Conservation (phyloP, 2,329 filamentous ascomycete species). For the Aspergillus uvarum region DNA sequence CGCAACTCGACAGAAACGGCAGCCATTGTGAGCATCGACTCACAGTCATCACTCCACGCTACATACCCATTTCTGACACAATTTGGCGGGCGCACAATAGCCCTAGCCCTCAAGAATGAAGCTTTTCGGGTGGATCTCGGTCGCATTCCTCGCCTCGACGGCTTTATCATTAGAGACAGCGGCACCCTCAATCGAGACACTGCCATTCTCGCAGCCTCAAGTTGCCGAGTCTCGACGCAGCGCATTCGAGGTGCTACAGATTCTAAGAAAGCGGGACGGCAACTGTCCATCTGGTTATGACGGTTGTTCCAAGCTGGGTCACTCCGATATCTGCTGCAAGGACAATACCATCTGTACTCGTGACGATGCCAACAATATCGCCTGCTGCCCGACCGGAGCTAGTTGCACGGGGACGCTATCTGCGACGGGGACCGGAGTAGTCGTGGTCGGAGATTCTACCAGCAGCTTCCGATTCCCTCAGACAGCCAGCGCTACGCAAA, state of each 20-base stretch:
- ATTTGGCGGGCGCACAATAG: constrained; percentile 14
- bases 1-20: background rate
- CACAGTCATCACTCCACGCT: background rate
- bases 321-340: constrained; percentile 57
- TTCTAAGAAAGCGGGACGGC: constrained; percentile 31
- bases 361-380: constrained; percentile 58
- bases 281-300: constrained; percentile 55
- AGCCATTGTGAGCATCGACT: background rate
- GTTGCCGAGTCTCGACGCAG: constrained; percentile 23
- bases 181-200: constrained; percentile 26
- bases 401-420: constrained; percentile 59
- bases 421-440: constrained; percentile 23
- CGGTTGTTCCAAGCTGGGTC: constrained; percentile 53
- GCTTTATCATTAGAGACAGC: constrained; percentile 29
- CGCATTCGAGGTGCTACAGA: constrained; percentile 33
- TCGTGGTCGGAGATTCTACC: constrained; percentile 17
- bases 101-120: constrained; percentile 33
- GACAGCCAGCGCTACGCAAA: constrained; percentile 29
- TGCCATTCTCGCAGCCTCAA: constrained; percentile 32
- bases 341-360: constrained; percentile 54
- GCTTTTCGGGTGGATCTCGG: constrained; percentile 31
- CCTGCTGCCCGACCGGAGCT: constrained; percentile 60
- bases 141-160: constrained; percentile 32
- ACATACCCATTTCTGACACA: background rate
- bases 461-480: constrained; percentile 39